A percentile compares a stretch with the other conserved stretches of the same genome.
Evolutionary conservation across 805 yeast species (phyloP).

Genomic region (Candida piceae): DNA sequence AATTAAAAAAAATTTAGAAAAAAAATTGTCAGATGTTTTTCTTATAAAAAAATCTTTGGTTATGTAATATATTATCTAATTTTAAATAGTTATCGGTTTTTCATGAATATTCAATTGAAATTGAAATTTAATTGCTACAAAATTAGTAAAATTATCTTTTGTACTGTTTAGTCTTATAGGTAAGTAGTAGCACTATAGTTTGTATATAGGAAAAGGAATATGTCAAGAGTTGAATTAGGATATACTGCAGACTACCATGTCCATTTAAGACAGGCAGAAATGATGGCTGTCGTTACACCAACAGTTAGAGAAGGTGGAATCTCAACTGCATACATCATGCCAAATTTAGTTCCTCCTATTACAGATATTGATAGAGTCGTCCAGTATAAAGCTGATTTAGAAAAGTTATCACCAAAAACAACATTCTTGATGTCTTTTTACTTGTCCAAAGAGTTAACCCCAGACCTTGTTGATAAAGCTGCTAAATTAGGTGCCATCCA

Average conservation of each 20-base stretch:
- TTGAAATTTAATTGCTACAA: too few species aligned
- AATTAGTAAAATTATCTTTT: too few species aligned
- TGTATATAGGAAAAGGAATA: too few species aligned
- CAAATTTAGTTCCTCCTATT: constrained; percentile 90
- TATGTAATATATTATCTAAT: too few species aligned
- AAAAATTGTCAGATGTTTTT: too few species aligned
- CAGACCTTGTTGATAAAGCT: constrained; percentile 78
- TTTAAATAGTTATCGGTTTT: too few species aligned
- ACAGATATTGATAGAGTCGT: constrained; percentile 69
- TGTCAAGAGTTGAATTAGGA: constrained; percentile 56
- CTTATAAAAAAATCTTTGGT: too few species aligned
- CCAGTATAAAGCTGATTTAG: constrained; percentile 61
- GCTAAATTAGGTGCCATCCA: constrained; percentile 61
- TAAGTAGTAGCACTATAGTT: too few species aligned
- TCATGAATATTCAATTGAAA: too few species aligned
- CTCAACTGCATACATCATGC: constrained; percentile 92
- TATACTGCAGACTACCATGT: constrained; percentile 91
- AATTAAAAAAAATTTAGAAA: too few species aligned
- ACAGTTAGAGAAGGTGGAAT: constrained; percentile 87
- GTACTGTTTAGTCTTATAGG: too few species aligned
- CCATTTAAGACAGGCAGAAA: constrained; percentile 87
- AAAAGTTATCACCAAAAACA: constrained; percentile 69
- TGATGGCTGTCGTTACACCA: constrained; percentile 91
- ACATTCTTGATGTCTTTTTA: constrained; percentile 91
- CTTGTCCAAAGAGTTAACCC: constrained; percentile 72